Conservation (phyloP, 176 grass and related monocot genomes). For the Musa itinerans region DNA sequence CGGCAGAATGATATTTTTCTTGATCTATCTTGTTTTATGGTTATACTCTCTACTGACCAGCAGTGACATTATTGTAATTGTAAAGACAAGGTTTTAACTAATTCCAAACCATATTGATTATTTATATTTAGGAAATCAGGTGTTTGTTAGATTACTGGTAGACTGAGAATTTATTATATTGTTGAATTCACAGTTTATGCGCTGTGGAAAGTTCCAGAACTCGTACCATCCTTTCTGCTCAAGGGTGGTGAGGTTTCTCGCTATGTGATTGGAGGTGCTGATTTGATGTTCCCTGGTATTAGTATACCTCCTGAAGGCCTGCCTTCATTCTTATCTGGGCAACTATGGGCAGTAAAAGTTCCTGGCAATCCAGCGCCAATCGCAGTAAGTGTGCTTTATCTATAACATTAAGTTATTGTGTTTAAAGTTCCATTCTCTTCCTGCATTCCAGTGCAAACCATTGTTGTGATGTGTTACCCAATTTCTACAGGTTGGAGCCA, state of each 20-base stretch:
- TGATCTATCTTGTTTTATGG: too few relatives aligned
- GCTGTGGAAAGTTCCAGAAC: slow-evolving; percentile 73
- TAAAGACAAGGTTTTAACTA: neutral
- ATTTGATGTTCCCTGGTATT: slow-evolving; percentile 99
- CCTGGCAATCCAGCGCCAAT: slow-evolving; percentile 83
- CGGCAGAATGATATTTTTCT: neutral
- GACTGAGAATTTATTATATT: neutral
- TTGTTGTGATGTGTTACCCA: slow-evolving; percentile 4
- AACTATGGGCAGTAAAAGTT: slow-evolving; percentile 85
- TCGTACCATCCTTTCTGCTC: slow-evolving; percentile 84
- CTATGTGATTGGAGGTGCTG: slow-evolving; percentile 70
- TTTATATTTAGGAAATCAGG: neutral
- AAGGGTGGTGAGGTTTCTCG: slow-evolving; percentile 88
- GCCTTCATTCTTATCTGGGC: slow-evolving; percentile 67
- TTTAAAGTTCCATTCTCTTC: neutral
- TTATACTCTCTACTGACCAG: neutral
- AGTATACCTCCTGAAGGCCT: slow-evolving; percentile 67
- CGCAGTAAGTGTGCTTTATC: slow-evolving; percentile 47
- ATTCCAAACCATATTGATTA: neutral
- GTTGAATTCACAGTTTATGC: slow-evolving; percentile 66
- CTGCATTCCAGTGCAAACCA: slow-evolving; percentile 13
- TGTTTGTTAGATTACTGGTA: neutral
- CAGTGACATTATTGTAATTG: neutral
- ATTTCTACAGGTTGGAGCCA: slow-evolving; percentile 59
- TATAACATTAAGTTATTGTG: neutral